Evolutionary conservation across 139 green algal species (phyloP), one percentile per base, ranked within the genome.

Genomic region (Picochlorum costavermella): DNA sequence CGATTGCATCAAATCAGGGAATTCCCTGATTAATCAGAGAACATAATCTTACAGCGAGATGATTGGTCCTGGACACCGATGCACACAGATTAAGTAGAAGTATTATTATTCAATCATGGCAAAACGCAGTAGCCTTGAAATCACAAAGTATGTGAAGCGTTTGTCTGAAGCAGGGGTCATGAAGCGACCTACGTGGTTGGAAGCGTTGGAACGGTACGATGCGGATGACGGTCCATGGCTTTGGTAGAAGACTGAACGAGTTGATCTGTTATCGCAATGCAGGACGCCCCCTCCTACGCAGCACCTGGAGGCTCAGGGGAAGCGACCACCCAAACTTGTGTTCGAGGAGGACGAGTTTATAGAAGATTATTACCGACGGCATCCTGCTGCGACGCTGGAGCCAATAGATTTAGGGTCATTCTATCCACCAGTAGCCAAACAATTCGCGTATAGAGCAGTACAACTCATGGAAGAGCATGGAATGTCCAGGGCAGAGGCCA

Each of bases 301-400:
- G 6, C 20, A 25, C 48, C 71, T 70, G 60, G 23, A 33, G 1
- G n/a, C 56, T 6, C 46, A 53, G n/a, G 46, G 46, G 12, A 64
- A 63, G 43, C 44, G 50, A 25, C 72, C 72, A 8, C 31, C 61
- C 1, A 23, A 5, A 9, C 62, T 79, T 25, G 20, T n/a, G 2
- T 79, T 62, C 25, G 69, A 70, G 2, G 72, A 79, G 36, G 72
- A 79, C 26, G 23, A 61, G 25, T 46, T 79, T 17, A 16, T 79
- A 9, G 36, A 57, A 20, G 29, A 44, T 1, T 79, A 73, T 60
- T 79, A 79, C 51, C 26, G 31, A 17, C 60, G 61, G n/a, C n/a
- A 73, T 59, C 71, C 71, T 49, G 59, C 58, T 33, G 68, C 59
- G 5, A 63, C 26, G 17, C 44, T 78, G 31, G 69, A 73, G 46